A percentile compares a stretch with the other conserved stretches of the same genome.
Evolutionary conservation across 306 rosid genomes (phyloP).

Genomic region (Quercus ilex): DNA sequence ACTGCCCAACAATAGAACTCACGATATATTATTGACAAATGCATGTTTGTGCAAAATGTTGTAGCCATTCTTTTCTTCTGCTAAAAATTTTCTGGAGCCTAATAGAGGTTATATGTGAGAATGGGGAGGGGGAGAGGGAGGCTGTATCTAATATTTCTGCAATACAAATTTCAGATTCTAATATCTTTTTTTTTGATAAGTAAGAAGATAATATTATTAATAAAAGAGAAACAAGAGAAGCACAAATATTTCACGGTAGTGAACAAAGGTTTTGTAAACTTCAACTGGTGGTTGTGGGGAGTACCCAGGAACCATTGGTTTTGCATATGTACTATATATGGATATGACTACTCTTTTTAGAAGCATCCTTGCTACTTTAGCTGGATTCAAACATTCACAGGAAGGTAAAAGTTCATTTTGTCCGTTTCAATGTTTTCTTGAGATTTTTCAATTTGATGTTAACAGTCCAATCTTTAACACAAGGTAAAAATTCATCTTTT

Average conservation of each 20-base stretch:
- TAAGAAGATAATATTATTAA: too few relatives aligned
- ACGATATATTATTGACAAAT: not conserved
- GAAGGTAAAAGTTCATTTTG: not conserved
- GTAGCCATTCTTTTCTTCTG: not conserved
- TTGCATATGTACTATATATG: not conserved
- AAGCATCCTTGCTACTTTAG: not conserved
- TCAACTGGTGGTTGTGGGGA: not conserved
- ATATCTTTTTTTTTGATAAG: too few relatives aligned
- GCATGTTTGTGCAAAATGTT: not conserved
- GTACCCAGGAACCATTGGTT: not conserved
- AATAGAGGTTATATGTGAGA: not conserved
- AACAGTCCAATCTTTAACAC: not conserved
- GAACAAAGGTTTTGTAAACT: not conserved
- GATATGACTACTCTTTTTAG: not conserved
- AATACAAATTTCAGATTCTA: not conserved
- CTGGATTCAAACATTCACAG: not conserved
- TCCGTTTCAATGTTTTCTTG: not conserved
- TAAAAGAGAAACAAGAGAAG: too few relatives aligned
- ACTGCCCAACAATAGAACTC: not conserved
- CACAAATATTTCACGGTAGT: too few relatives aligned
- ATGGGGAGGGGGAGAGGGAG: not conserved
- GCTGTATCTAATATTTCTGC: not conserved
- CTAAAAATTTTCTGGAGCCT: not conserved
- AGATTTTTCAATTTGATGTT: not conserved
- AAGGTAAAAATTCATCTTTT: not conserved